Evolutionary conservation across 768 basidiomycete species (phyloP), one percentile per base, ranked within the genome.

Genomic region (Gymnopilus dilepis): DNA sequence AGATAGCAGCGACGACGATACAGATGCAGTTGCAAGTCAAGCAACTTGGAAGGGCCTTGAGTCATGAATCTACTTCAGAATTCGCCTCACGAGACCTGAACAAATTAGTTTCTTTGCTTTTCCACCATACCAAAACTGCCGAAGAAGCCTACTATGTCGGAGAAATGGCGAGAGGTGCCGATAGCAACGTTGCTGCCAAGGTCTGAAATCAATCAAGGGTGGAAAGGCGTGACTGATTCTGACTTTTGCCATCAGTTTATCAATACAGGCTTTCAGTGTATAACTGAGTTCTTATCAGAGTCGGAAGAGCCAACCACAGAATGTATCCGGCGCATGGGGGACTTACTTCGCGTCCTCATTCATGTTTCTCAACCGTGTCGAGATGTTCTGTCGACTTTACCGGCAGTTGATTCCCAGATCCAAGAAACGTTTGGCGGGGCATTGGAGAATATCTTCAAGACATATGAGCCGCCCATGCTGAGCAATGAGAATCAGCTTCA

Each of bases 91-190:
- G 80, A 15, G 86, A 84, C 53, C 77, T 94, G 38, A 86, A 91
- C 66, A 87, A 81, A 62, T 77, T 94, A 51, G 86, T 86, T 0
- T 78, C 82, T 5, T 84, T 85, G 69, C 76, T 94, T 7, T 90
- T 94, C 66, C 86, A 84, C 61, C 86, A 90, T 60, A 86, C 86
- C 8, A 87, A 92, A 73, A 86, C 88, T 15, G 84, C 86, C 0
- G 91, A 94, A 65, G 89, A 94, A 72, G 91, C 91, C 0, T 90
- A 88, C 63, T 91, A 92, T 66, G 86, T 94, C 5, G 90, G 90
- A n/a, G 89, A 92, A 70, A 90, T 94, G 83, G 83, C 88, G 19
- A 82, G 83, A 65, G 89, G 89, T 28, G 87, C 89, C 8, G 87
- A 88, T 47, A 81, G 77, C 43, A 76, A 80, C 0, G 86, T 94